Percentiles rank a stretch among this genome's conserved stretches.
phyloP scores from a whole-genome alignment of 345 rosid genomes.

The Cardamine chenopodiifolia region DNA sequence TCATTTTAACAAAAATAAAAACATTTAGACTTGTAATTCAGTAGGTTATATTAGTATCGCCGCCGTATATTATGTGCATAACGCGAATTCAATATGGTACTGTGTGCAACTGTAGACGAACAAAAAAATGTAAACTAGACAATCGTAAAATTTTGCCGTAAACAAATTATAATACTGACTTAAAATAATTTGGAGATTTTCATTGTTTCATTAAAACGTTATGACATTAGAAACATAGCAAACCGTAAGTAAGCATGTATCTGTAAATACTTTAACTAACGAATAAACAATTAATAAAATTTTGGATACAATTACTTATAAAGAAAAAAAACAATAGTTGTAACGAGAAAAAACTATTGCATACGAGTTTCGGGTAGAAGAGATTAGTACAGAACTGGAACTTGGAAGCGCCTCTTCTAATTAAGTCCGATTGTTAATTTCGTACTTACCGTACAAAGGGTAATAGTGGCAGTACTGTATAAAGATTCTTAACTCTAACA shows the following conservation, averaged over 20 bases:
- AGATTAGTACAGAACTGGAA: background rate
- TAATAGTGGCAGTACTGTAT: conserved; percentile 11
- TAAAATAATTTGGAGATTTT: background rate
- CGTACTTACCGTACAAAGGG: conserved; percentile 24
- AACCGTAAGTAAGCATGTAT: background rate
- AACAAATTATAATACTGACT: background rate
- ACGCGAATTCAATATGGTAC: background rate
- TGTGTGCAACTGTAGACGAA: background rate
- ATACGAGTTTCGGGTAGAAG: background rate
- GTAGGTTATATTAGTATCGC: background rate
- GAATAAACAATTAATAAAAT: background rate
- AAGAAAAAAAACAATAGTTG: too few relatives aligned
- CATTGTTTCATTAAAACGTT: background rate
- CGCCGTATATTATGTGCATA: background rate
- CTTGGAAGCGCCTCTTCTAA: background rate
- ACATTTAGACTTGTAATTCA: background rate
- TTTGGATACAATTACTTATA: too few relatives aligned
- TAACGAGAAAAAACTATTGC: too few relatives aligned
- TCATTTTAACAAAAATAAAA: background rate
- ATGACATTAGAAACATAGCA: background rate
- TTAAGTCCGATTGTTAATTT: conserved; percentile 1
- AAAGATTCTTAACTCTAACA: conserved; percentile 9
- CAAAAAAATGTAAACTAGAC: background rate
- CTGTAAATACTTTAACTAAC: background rate
- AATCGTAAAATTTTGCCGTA: background rate